Evolutionary conservation across 208 protist genomes (phyloP).

Genomic region (Trypanosoma lewisi): DNA sequence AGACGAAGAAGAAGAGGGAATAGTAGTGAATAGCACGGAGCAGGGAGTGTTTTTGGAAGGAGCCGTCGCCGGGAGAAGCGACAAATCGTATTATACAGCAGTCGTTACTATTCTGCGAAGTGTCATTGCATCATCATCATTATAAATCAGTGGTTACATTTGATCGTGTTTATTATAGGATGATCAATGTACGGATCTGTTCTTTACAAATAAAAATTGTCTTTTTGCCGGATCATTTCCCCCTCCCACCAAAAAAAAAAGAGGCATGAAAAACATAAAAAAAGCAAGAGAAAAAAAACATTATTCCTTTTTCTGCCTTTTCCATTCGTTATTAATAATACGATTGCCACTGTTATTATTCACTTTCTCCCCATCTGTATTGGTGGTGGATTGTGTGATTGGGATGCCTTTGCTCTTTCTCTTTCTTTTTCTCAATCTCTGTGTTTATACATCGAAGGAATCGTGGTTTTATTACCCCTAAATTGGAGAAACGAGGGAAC

Average conservation of each 20-base stretch:
- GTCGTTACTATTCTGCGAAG: slow-evolving; percentile 10
- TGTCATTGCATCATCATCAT: not conserved
- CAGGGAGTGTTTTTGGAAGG: not conserved
- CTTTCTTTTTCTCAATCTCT: not conserved
- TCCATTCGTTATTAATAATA: too few relatives aligned
- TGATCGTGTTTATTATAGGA: slow-evolving; percentile 1
- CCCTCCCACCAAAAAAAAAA: not conserved
- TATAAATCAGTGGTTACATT: too few relatives aligned
- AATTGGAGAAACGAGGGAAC: not conserved
- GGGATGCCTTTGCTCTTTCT: not conserved
- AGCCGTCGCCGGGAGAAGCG: not conserved
- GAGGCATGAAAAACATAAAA: not conserved
- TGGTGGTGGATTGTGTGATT: not conserved
- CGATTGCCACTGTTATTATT: not conserved
- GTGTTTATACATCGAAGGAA: not conserved
- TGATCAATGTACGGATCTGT: not conserved
- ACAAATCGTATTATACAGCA: not conserved
- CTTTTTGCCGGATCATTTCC: too few relatives aligned
- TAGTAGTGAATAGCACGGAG: too few relatives aligned
- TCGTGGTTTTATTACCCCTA: not conserved
- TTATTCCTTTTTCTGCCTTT: not conserved
- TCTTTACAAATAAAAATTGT: not conserved
- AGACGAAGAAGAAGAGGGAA: not conserved
- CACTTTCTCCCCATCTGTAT: not conserved
- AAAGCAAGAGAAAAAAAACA: not conserved